These are phyloP conservation scores for Pulveroboletus sp. DNA, from an alignment of 768 basidiomycete genomes.

Conservation along the genomic window DNA sequence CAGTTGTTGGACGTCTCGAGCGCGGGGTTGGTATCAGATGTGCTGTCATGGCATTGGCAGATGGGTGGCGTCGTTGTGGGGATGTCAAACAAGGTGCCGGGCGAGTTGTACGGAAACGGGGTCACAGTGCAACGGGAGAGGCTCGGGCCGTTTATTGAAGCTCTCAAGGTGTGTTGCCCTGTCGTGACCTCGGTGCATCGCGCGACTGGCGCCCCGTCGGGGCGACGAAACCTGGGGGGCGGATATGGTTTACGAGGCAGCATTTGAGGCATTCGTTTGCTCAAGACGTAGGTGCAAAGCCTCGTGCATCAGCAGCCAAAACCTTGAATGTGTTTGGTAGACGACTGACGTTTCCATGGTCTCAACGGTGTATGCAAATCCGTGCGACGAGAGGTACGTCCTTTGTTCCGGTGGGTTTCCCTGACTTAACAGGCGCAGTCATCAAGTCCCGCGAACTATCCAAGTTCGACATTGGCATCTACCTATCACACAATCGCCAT, in stretches of 20 bases:
- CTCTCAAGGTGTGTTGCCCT: slow-evolving; percentile 39
- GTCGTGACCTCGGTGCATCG: slow-evolving; percentile 30
- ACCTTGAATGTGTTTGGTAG: not conserved
- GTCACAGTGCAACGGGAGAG: slow-evolving; percentile 46
- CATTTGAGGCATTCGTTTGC: not conserved
- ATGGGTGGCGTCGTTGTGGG: slow-evolving; percentile 56
- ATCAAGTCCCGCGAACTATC: too few relatives aligned
- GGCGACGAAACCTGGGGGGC: not conserved
- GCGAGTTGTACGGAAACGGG: slow-evolving; percentile 57
- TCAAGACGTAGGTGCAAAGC: too few relatives aligned
- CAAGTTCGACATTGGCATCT: too few relatives aligned
- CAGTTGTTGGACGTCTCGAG: slow-evolving; percentile 62
- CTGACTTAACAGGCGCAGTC: not conserved
- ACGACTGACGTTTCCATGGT: not conserved
- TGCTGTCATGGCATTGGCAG: slow-evolving; percentile 50
- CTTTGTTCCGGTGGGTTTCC: not conserved
- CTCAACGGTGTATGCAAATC: slow-evolving; percentile 19
- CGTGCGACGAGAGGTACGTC: slow-evolving; percentile 37
- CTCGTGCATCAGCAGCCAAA: not conserved
- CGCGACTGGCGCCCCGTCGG: slow-evolving; percentile 43
- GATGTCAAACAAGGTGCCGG: slow-evolving; percentile 49
- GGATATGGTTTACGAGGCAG: not conserved
- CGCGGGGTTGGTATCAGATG: slow-evolving; percentile 47
- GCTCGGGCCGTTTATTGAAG: too few relatives aligned
- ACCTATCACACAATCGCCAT: too few relatives aligned